Evolutionary conservation across 768 basidiomycete species (phyloP).

Genomic region (Collybia sordida): DNA sequence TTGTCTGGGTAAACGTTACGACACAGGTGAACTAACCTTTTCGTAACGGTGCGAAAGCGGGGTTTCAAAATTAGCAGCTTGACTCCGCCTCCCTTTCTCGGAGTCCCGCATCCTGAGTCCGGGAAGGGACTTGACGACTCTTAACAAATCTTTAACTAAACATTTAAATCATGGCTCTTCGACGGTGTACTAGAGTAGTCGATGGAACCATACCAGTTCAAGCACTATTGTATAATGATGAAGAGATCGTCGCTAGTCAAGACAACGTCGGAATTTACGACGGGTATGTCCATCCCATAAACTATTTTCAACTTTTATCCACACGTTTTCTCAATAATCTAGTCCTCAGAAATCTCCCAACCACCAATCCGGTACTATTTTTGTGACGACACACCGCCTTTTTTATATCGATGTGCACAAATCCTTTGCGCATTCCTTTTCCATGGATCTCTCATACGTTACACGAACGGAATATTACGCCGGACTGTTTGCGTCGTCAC

Average conservation of each 20-base stretch:
- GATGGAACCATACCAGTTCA: conserved; percentile 80
- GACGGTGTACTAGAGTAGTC: conserved; percentile 52
- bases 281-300: conserved; percentile 55
- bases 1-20: too few relatives aligned
- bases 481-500: conserved; percentile 84
- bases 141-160: too few relatives aligned
- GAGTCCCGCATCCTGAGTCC: not conserved
- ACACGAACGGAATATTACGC: conserved; percentile 84
- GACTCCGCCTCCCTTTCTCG: not conserved
- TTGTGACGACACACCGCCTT: conserved; percentile 81
- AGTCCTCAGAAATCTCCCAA: conserved; percentile 82
- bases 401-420: conserved; percentile 70
- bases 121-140: not conserved
- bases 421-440: conserved; percentile 58
- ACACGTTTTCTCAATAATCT: conserved; percentile 22
- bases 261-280: conserved; percentile 89
- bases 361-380: conserved; percentile 72
- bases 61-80: too few relatives aligned
- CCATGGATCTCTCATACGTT: conserved; percentile 63
- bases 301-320: conserved; percentile 6
- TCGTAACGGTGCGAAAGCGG: not conserved
- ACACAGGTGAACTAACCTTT: too few relatives aligned
- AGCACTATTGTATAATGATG: conserved; percentile 79
- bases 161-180: conserved; percentile 47
- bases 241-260: conserved; percentile 71